Evolutionary conservation across 495 filamentous ascomycete genomes (phyloP).

Genomic region (Aspergillus olivimuriae): DNA sequence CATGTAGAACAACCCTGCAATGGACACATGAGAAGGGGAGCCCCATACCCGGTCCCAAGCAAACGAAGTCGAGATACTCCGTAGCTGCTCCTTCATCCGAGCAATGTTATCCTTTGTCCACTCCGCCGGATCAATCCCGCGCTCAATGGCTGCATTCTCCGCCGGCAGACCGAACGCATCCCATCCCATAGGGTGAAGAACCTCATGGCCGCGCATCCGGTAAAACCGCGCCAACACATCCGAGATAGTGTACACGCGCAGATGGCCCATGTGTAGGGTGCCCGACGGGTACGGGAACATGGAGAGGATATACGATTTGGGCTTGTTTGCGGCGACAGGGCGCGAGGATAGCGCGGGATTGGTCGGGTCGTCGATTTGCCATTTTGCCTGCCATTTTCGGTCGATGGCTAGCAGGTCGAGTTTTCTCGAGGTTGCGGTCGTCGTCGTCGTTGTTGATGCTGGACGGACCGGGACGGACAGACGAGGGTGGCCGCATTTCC

Average conservation of each 20-base stretch:
- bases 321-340: slow-evolving; percentile 19
- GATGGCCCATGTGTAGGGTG: slow-evolving; percentile 80
- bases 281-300: slow-evolving; percentile 96
- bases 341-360: slow-evolving; percentile 4
- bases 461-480: too few species aligned
- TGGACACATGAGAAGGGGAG: neutral
- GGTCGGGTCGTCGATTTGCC: slow-evolving; percentile 28
- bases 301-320: slow-evolving; percentile 70
- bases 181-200: slow-evolving; percentile 88
- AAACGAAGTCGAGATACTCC: slow-evolving; percentile 68
- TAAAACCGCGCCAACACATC: slow-evolving; percentile 77
- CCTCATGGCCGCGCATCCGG: slow-evolving; percentile 66
- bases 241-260: slow-evolving; percentile 85
- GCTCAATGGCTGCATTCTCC: slow-evolving; percentile 90
- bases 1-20: neutral
- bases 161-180: slow-evolving; percentile 88
- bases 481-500: slow-evolving; percentile 13
- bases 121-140: slow-evolving; percentile 65
- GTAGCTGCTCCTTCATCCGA: slow-evolving; percentile 77
- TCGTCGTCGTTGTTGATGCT: too few species aligned
- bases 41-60: slow-evolving; percentile 71
- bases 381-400: slow-evolving; percentile 65
- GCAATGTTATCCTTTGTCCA: slow-evolving; percentile 79
- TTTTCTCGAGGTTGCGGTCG: slow-evolving; percentile 22
- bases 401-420: slow-evolving; percentile 63